Conservation (phyloP, 1,284 basidiomycete genomes). For the Ceratobasidium sp. region DNA sequence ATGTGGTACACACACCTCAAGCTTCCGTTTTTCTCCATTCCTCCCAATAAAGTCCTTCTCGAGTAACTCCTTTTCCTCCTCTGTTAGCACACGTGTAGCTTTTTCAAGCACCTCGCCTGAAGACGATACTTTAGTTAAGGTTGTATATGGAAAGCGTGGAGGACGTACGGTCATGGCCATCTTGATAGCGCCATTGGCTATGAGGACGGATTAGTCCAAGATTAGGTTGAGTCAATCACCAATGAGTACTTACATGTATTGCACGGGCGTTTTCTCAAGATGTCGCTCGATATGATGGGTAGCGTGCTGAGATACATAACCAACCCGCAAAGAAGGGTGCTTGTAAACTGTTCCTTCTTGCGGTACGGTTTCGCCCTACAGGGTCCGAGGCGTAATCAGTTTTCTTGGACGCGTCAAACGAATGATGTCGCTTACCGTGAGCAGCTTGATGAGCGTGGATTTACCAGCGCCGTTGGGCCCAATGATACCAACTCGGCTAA, state of each 20-base stretch:
- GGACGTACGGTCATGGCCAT: constrained; percentile 91
- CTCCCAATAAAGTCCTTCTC: constrained; percentile 92
- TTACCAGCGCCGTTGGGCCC: constrained; percentile 96
- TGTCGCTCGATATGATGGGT: constrained; percentile 96
- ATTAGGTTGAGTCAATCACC: neutral
- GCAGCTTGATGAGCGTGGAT: constrained; percentile 95
- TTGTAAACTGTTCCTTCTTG: constrained; percentile 96
- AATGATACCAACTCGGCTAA: constrained; percentile 85
- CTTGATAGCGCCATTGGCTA: constrained; percentile 96
- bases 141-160: neutral
- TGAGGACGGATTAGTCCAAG: constrained; percentile 6
- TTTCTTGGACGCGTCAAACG: neutral
- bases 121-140: neutral
- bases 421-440: constrained; percentile 69
- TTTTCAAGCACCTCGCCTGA: constrained; percentile 91
- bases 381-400: constrained; percentile 17
- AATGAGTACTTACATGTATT: constrained; percentile 72
- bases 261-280: constrained; percentile 93
- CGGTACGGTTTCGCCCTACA: constrained; percentile 89
- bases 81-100: constrained; percentile 88
- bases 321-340: constrained; percentile 94
- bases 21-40: constrained; percentile 90
- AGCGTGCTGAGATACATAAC: constrained; percentile 98
- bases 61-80: constrained; percentile 84
- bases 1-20: constrained; percentile 69